phyloP scores from a whole-genome alignment of 2,329 filamentous ascomycete species.

The Aspergillus jensenii region DNA sequence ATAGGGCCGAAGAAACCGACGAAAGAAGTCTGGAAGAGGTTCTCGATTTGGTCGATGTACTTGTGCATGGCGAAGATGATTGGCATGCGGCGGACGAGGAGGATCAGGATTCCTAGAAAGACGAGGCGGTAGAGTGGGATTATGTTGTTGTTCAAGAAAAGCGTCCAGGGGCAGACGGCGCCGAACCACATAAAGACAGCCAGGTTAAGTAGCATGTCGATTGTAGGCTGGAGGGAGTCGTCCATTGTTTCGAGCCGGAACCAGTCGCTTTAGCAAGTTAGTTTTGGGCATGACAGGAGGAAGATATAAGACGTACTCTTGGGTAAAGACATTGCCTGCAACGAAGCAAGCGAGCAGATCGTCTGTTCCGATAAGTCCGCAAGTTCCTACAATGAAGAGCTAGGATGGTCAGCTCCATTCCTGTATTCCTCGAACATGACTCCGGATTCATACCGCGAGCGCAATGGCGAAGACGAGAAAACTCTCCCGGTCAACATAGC shows the following conservation, averaged over 20 bases:
- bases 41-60: constrained; percentile 75
- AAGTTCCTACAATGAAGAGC: constrained; percentile 83
- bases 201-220: constrained; percentile 92
- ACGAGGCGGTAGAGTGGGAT: constrained; percentile 74
- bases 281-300: constrained; percentile 10
- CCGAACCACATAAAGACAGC: constrained; percentile 90
- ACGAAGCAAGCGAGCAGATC: constrained; percentile 92
- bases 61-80: constrained; percentile 72
- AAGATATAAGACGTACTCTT: constrained; percentile 58
- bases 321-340: constrained; percentile 86
- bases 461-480: constrained; percentile 86
- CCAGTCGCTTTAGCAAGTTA: constrained; percentile 62
- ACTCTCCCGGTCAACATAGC: constrained; percentile 81
- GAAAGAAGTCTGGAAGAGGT: constrained; percentile 73
- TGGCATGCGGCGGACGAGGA: constrained; percentile 75
- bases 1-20: constrained; percentile 94
- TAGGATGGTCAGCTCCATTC: constrained; percentile 26
- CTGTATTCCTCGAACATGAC: no score
- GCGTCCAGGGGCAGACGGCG: constrained; percentile 76
- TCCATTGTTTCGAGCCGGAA: constrained; percentile 86
- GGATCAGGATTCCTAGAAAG: constrained; percentile 69
- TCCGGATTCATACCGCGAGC: constrained; percentile 58
- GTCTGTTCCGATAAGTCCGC: constrained; percentile 82
- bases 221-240: constrained; percentile 88
- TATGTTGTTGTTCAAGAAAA: constrained; percentile 66